Percentiles rank a stretch among this genome's conserved stretches.
Evolutionary conservation across 306 rosid genomes (phyloP).

Genomic region (Fragaria iinumae): DNA sequence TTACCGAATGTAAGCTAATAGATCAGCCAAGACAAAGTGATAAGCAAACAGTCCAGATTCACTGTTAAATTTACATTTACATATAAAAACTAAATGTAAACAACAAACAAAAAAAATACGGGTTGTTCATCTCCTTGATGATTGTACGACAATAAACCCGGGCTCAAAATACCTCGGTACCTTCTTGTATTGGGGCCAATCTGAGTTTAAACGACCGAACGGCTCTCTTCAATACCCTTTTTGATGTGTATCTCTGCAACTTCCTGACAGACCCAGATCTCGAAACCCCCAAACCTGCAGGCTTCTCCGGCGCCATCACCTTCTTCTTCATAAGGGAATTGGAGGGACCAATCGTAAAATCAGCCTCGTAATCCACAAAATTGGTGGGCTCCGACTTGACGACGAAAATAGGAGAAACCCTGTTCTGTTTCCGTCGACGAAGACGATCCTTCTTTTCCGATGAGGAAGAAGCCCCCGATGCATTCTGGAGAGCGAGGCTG

Average conservation of each 20-base stretch:
- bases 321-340: conserved; percentile 1
- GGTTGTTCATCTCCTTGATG: not conserved
- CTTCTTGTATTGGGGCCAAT: conserved; percentile 48
- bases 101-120: not conserved
- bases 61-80: not conserved
- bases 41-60: not conserved
- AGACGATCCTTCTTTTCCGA: not conserved
- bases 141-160: not conserved
- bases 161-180: conserved; percentile 19
- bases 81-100: not conserved
- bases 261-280: conserved; percentile 32
- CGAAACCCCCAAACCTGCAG: not conserved
- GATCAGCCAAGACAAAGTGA: not conserved
- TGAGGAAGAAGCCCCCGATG: too few relatives aligned
- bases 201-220: conserved; percentile 41
- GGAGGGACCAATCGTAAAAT: conserved; percentile 1
- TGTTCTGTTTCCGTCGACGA: conserved; percentile 29
- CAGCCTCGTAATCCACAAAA: not conserved
- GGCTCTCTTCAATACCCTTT: conserved; percentile 29
- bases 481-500: conserved; percentile 36
- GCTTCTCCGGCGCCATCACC: not conserved
- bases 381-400: not conserved
- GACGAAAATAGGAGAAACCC: conserved; percentile 35
- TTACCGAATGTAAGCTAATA: not conserved
- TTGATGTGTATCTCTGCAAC: conserved; percentile 34